A percentile compares a stretch with the other conserved stretches of the same genome.
Conservation (phyloP, 2,329 filamentous ascomycete genomes). For the Fusarium anguioides region DNA sequence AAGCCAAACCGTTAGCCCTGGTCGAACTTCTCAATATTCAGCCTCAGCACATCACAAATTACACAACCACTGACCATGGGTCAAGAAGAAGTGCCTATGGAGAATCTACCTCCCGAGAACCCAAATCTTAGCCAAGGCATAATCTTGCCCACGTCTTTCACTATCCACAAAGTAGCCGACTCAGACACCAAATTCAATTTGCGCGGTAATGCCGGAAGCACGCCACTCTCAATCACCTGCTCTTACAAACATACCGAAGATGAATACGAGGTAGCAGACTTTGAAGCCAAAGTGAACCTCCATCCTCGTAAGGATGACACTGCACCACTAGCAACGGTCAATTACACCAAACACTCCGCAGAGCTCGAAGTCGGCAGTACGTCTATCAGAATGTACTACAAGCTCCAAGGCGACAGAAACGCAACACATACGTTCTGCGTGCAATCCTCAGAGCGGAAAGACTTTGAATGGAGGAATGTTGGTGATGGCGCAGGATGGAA, state of each 20-base stretch:
- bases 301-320: not conserved
- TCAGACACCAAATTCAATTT: not conserved
- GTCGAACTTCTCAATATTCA: not conserved
- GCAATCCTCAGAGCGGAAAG: accelerated
- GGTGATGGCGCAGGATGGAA: constrained; percentile 6
- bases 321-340: not conserved
- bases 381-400: not conserved
- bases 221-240: not conserved
- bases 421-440: not conserved
- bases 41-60: not conserved
- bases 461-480: constrained; percentile 5
- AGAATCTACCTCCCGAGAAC: not conserved
- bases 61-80: not conserved
- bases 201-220: not conserved
- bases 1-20: not conserved
- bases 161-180: not conserved
- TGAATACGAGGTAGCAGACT: not conserved
- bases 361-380: not conserved
- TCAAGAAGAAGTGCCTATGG: not conserved
- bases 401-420: not conserved
- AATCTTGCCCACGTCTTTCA: not conserved
- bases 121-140: not conserved
- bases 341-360: not conserved
- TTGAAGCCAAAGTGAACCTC: not conserved
- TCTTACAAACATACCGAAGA: not conserved